Percentiles rank a stretch among this genome's conserved stretches.
Evolutionary conservation across 2,329 filamentous ascomycete genomes (phyloP).

Genomic region (Xylariaceae sp.): DNA sequence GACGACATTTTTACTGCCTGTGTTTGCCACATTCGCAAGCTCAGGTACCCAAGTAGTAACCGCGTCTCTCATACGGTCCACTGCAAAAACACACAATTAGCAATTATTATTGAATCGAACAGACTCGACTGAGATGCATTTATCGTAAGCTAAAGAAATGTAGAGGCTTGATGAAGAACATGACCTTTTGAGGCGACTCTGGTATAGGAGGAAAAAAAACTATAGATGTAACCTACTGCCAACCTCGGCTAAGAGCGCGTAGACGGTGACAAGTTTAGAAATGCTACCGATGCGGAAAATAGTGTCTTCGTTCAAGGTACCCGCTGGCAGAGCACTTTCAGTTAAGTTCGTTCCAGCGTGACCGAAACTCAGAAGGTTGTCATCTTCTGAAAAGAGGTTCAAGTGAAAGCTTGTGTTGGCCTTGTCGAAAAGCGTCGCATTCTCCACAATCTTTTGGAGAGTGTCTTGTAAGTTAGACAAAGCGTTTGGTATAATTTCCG

Average conservation of each 20-base stretch:
- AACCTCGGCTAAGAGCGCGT: not conserved
- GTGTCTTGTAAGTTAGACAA: not conserved
- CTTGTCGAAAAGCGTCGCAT: not conserved
- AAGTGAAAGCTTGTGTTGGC: not conserved
- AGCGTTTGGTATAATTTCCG: not conserved
- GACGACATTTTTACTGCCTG: not conserved
- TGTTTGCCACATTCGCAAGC: not conserved
- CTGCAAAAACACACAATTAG: not conserved
- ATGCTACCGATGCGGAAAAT: slow-evolving; percentile 9
- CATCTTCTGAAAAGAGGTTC: not conserved
- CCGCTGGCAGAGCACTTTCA: not conserved
- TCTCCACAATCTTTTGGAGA: not conserved
- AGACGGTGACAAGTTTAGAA: slow-evolving; percentile 4
- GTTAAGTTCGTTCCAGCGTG: not conserved
- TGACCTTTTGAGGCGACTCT: no score
- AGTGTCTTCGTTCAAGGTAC: not conserved
- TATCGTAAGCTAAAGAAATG: no score
- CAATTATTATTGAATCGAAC: no score
- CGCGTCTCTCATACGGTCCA: not conserved
- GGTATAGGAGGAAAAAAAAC: no score
- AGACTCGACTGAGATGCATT: no score
- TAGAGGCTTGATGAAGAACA: no score
- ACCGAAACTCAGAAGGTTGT: not conserved
- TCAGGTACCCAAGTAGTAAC: slow-evolving; percentile 6
- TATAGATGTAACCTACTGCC: not conserved